phyloP scores from a whole-genome alignment of 805 yeast species.

The Isabelozyma rhagii region DNA sequence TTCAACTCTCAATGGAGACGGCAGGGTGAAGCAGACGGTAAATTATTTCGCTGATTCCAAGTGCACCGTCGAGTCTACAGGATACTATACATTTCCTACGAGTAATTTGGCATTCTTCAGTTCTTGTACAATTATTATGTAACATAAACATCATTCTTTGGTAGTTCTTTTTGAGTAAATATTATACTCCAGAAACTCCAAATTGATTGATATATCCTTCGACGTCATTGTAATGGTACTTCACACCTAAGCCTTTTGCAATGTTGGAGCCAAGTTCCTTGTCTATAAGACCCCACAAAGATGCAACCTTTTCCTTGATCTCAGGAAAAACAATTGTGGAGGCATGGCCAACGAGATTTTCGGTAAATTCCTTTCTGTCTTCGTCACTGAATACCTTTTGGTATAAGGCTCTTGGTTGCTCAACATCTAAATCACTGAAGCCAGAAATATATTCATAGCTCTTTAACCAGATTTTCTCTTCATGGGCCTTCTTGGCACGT shows the following conservation, averaged over 20 bases:
- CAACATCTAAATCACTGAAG: slow-evolving; percentile 41
- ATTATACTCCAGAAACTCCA: background rate
- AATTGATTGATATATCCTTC: background rate
- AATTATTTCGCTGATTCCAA: slow-evolving; percentile 54
- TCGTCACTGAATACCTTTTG: slow-evolving; percentile 33
- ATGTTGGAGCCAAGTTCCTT: slow-evolving; percentile 35
- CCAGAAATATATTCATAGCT: slow-evolving; percentile 38
- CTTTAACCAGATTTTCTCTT: slow-evolving; percentile 32
- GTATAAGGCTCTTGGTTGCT: slow-evolving; percentile 45
- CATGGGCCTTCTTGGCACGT: slow-evolving; percentile 29
- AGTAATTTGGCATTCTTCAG: too few relatives aligned
- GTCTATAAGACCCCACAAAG: slow-evolving; percentile 41
- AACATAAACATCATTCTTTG: too few relatives aligned
- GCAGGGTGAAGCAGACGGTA: slow-evolving; percentile 68
- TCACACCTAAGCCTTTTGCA: slow-evolving; percentile 41
- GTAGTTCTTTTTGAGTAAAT: too few relatives aligned
- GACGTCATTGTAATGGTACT: slow-evolving; percentile 16
- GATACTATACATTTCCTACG: too few relatives aligned
- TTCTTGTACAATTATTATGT: too few relatives aligned
- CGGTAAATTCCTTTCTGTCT: slow-evolving; percentile 28
- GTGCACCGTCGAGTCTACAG: too few relatives aligned
- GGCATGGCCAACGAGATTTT: slow-evolving; percentile 40
- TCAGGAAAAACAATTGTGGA: slow-evolving; percentile 21
- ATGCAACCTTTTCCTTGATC: slow-evolving; percentile 36
- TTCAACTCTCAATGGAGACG: slow-evolving; percentile 59